Base-by-base conservation (phyloP, 1,284 basidiomycete genomes). In the Apiotrichum veenhuisii region DNA sequence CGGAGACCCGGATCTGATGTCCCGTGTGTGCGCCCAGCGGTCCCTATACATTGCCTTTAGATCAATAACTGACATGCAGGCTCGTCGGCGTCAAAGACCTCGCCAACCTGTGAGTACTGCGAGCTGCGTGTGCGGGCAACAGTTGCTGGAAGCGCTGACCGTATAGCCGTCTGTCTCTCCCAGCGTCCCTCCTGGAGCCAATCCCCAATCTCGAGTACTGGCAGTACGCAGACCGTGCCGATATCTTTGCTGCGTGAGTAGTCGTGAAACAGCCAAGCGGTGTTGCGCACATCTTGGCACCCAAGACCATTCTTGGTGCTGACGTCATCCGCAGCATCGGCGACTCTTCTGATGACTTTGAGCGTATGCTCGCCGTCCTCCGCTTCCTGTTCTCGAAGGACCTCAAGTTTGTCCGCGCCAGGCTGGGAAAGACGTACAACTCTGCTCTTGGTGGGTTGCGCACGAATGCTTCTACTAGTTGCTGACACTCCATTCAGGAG, bases 341-440 rank as follows among this genome's bases (percentile, higher is more conserved):
- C 69, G 91, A 95, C 70, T 88, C 88, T 20, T 82, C 87, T 40
- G 91, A 97, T 71, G 85, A 91, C 25, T 85, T 98, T 61, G 89
- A 94, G 68, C 85, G 94, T 43, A 94, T 98, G 87, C 81, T 98
- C 25, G 88, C 91, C 37, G 87, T 89, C 11, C 76, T 97, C 40
- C 85, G 92, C 26, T 98, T 93, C 75, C 80, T 85, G 12, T 92
- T 94, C 74, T 89, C 91, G 51, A 97, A 97, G 76, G 94, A 98
- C 72, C 86, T 96, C 73, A 96, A 95, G 78, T 95, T 92, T 67
- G 82, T 96, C 57, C 85, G 89, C 57, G 90, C 91, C 43, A 89
- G 90, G 74, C 84, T 96, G 20, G 91, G 89, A 81, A 97, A 98
- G 75, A 92, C 94, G 0, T 98, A 97, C 81, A 94, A 95, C 79